Percentiles rank a stretch among this genome's conserved stretches.
These are phyloP conservation scores for Pythium phragmiticola DNA, from an alignment of 352 stramenopile species.

Conservation along the genomic window DNA sequence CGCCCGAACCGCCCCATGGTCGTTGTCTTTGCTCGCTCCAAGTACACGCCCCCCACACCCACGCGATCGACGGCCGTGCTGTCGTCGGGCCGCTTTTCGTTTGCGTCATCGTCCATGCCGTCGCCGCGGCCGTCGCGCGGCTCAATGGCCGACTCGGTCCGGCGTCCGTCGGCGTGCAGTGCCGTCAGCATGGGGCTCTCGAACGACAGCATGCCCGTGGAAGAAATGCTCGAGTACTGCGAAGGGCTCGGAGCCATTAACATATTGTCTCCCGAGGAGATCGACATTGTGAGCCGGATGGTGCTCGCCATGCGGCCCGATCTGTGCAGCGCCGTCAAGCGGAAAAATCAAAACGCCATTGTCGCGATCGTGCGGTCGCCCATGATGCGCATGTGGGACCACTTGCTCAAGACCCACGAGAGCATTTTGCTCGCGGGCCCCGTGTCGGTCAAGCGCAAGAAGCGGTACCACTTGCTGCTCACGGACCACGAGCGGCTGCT, in stretches of 20 bases:
- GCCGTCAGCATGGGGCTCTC: slow-evolving; percentile 33
- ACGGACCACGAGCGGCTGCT: slow-evolving; percentile 84
- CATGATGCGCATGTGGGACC: slow-evolving; percentile 84
- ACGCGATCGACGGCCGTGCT: slow-evolving; percentile 39
- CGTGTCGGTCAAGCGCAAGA: slow-evolving; percentile 83
- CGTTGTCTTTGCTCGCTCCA: slow-evolving; percentile 76
- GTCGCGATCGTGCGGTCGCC: slow-evolving; percentile 80
- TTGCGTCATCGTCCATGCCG: slow-evolving; percentile 65
- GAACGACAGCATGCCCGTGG: slow-evolving; percentile 52
- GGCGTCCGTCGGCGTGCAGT: slow-evolving; percentile 24
- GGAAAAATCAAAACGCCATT: slow-evolving; percentile 81
- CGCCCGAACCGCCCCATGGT: slow-evolving; percentile 66
- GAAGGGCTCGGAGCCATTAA: slow-evolving; percentile 53
- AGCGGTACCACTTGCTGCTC: slow-evolving; percentile 79
- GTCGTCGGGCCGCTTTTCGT: slow-evolving; percentile 54
- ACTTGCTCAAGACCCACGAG: slow-evolving; percentile 79
- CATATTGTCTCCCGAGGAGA: slow-evolving; percentile 59
- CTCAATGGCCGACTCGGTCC: slow-evolving; percentile 20
- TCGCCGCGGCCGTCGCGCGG: slow-evolving; percentile 39
- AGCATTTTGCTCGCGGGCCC: slow-evolving; percentile 77
- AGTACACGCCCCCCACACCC: slow-evolving; percentile 56
- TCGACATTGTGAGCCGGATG: slow-evolving; percentile 78
- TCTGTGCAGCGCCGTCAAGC: slow-evolving; percentile 70
- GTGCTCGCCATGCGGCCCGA: slow-evolving; percentile 73
- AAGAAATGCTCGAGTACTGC: slow-evolving; percentile 88